These are phyloP conservation scores for Apophysomyces variabilis DNA, from an alignment of 371 early-diverging fungal species.

Conservation along the genomic window DNA sequence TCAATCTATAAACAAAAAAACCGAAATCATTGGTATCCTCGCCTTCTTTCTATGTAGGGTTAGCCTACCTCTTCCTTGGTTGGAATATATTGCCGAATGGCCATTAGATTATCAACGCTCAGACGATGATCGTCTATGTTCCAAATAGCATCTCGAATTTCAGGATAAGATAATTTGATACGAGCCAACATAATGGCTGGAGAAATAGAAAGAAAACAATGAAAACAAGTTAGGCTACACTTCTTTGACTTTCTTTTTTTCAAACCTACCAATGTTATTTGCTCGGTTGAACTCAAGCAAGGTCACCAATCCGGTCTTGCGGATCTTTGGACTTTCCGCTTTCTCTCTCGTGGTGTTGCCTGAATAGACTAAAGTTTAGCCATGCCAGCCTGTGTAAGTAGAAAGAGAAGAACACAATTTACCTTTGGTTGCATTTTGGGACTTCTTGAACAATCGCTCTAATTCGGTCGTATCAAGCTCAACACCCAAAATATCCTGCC, in stretches of 20 bases:
- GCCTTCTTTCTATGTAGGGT: not conserved
- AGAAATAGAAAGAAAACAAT: constrained; percentile 30
- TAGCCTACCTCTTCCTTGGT: constrained; percentile 61
- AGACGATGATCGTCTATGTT: constrained; percentile 66
- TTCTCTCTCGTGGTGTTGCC: not conserved
- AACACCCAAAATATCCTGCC: constrained; percentile 1
- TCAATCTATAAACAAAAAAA: constrained; percentile 41
- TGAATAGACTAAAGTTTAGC: not conserved
- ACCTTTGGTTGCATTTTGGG: constrained; percentile 10
- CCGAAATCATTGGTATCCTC: not conserved
- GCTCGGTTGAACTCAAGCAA: constrained; percentile 64
- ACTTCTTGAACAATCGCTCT: constrained; percentile 46
- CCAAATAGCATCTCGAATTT: constrained; percentile 70
- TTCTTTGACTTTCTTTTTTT: not conserved
- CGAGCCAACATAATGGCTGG: constrained; percentile 74
- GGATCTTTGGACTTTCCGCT: constrained; percentile 9
- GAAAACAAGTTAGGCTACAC: constrained; percentile 15
- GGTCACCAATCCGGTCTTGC: constrained; percentile 50
- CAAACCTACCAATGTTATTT: constrained; percentile 59
- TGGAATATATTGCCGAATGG: constrained; percentile 66
- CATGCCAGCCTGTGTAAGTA: not conserved
- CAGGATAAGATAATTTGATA: constrained; percentile 67
- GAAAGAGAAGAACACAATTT: not conserved
- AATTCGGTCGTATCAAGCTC: constrained; percentile 45
- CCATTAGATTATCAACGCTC: constrained; percentile 59